Evolutionary conservation across 768 basidiomycete species (phyloP), one percentile per base, ranked within the genome.

Genomic region (Suillus decipiens): DNA sequence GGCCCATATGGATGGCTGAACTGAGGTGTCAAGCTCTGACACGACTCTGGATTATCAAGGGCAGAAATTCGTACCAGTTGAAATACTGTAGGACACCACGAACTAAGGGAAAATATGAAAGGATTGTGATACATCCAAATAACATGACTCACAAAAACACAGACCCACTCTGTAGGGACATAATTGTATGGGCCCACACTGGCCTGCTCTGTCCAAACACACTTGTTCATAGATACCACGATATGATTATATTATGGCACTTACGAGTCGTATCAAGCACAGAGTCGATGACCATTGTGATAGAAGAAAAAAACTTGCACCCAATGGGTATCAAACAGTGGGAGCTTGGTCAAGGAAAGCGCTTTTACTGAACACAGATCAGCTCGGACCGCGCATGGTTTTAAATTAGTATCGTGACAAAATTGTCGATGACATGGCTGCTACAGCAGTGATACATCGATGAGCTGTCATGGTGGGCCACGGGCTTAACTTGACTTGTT

Each of bases 1-100:
- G 83, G 1, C 64, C 75, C 10, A 79, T n/a, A 67, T 89, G 88
- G 1, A 77, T 50, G 2, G 80, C 84, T 87, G 22, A 39, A 28
- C 28, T 28, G 28, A 34, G n/a, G 6, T 9, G 17, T 36, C 24
- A 58, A 9, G 34, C 47, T 7, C 43, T 53, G 1, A 8, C 2
- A 55, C 43, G 2, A 17, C 36, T 36, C 24, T 58, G 41, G 31
- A 28, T 8, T 11, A 1, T 10, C 33, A 10, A 57, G 22, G 45
- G 14, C 9, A 12, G 50, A 19, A 28, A 28, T n/a, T 64, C 76
- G 33, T 65, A 82, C 82, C 19, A 2, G 78, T 77, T 1, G 80
- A 79, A 34, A 82, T 34, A 4, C 71, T 72, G 61, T 80, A 85
- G 0, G 81, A 73, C 10, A 68, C 72, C 22, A 84, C 64, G 62